These are phyloP conservation scores for Saccharomycopsis crataegensis DNA, from an alignment of 1,139 yeast species.

Conservation along the genomic window DNA sequence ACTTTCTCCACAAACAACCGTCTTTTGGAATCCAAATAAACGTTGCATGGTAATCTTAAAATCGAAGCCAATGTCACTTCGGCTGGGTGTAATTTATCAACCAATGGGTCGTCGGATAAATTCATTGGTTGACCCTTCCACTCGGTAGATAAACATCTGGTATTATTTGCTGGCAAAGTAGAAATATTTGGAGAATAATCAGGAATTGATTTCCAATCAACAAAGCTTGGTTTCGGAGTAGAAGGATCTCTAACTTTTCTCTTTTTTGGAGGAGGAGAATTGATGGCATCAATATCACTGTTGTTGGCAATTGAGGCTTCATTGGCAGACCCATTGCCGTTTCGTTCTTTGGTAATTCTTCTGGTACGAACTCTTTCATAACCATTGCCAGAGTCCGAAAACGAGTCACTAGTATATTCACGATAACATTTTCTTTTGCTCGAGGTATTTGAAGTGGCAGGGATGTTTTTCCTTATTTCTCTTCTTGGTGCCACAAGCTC, in stretches of 20 bases:
- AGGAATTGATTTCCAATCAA: constrained; percentile 52
- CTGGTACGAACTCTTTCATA: constrained; percentile 53
- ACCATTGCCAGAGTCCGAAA: constrained; percentile 29
- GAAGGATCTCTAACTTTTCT: constrained; percentile 27
- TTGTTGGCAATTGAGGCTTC: constrained; percentile 12
- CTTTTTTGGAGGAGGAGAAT: constrained; percentile 35
- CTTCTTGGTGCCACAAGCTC: background rate
- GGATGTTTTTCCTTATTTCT: background rate
- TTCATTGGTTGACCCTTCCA: constrained; percentile 99
- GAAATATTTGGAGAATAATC: constrained; percentile 71
- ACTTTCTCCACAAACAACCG: constrained; percentile 87
- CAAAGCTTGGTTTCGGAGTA: constrained; percentile 36
- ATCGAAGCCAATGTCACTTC: constrained; percentile 83
- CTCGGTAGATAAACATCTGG: constrained; percentile 74
- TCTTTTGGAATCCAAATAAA: constrained; percentile 87
- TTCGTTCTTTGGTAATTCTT: constrained; percentile 29
- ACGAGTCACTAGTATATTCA: constrained; percentile 26
- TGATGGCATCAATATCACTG: constrained; percentile 23
- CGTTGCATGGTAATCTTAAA: constrained; percentile 79
- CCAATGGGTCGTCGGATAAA: constrained; percentile 66
- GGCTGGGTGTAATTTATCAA: constrained; percentile 75
- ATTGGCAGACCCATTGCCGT: constrained; percentile 23
- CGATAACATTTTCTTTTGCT: constrained; percentile 14
- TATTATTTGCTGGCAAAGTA: constrained; percentile 58
- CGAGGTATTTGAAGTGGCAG: constrained; percentile 4